Conservation (phyloP, 2,329 filamentous ascomycete species). For the Verticillium isaacii region DNA sequence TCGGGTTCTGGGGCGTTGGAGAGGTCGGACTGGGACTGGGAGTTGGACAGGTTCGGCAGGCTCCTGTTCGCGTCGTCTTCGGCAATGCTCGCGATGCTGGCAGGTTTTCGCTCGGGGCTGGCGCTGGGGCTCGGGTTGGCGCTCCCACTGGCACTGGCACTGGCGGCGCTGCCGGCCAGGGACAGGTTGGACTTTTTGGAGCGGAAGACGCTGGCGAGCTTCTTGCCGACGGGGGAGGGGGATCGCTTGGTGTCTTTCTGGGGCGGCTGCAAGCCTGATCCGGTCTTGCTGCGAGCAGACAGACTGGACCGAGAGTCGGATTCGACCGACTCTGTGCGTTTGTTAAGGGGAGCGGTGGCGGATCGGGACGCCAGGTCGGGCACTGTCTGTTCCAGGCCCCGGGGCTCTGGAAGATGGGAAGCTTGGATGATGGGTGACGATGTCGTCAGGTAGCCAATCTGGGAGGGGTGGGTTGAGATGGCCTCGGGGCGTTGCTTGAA, state of each 20-base stretch:
- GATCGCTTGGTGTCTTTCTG: constrained; percentile 48
- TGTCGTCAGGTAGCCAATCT: constrained; percentile 63
- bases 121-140: constrained; percentile 32
- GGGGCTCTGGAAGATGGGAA: constrained; percentile 41
- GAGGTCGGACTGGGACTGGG: constrained; percentile 7
- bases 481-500: constrained; percentile 5
- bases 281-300: constrained; percentile 26
- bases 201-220: constrained; percentile 53
- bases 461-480: constrained; percentile 50
- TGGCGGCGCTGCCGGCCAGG: constrained; percentile 2
- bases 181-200: constrained; percentile 50
- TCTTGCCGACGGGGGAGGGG: constrained; percentile 64
- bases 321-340: constrained; percentile 25
- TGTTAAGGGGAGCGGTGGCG: constrained; percentile 28
- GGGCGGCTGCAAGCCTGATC: constrained; percentile 31
- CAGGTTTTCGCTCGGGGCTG: constrained; percentile 23
- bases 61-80: not conserved
- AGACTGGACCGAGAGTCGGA: constrained; percentile 19
- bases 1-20: constrained; percentile 3
- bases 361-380: constrained; percentile 25
- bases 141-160: not conserved
- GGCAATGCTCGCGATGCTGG: not conserved
- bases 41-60: not conserved
- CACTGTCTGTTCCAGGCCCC: constrained; percentile 23
- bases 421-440: constrained; percentile 64